phyloP scores from a whole-genome alignment of 331 rosid genomes.

The Erythrophleum ivorense region DNA sequence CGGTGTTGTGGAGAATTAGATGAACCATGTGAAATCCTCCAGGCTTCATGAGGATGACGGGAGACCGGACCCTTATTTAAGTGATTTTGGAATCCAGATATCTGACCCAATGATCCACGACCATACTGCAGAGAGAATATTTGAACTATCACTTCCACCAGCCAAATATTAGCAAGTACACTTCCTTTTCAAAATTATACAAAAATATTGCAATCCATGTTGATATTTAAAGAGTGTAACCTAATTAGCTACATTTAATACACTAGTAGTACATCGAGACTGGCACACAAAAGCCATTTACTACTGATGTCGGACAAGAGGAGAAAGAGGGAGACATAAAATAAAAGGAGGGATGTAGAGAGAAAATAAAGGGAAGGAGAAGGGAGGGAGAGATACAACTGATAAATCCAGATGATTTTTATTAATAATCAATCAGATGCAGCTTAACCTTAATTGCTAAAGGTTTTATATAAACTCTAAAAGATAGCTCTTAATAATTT shows the following conservation, averaged over 20 bases:
- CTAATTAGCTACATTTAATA: conserved; percentile 7
- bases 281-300: conserved; percentile 14
- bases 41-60: conserved; percentile 54
- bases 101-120: conserved; percentile 43
- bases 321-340: too few relatives aligned
- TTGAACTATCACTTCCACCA: conserved; percentile 15
- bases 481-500: too few relatives aligned
- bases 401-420: too few relatives aligned
- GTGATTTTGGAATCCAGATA: conserved; percentile 56
- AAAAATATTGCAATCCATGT: background rate
- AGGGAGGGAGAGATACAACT: too few relatives aligned
- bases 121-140: conserved; percentile 51
- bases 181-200: background rate
- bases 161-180: conserved; percentile 13
- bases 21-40: conserved; percentile 59
- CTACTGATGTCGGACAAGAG: too few relatives aligned
- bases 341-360: too few relatives aligned
- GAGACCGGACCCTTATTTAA: conserved; percentile 50
- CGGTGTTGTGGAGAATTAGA: conserved; percentile 48
- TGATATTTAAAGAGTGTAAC: background rate
- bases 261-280: conserved; percentile 14
- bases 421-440: too few relatives aligned
- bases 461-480: too few relatives aligned
- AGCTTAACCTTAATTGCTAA: too few relatives aligned
- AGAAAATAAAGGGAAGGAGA: too few relatives aligned